Base-by-base conservation (phyloP, 2,329 filamentous ascomycete genomes). In the Ploettnerulaceae sp. region DNA sequence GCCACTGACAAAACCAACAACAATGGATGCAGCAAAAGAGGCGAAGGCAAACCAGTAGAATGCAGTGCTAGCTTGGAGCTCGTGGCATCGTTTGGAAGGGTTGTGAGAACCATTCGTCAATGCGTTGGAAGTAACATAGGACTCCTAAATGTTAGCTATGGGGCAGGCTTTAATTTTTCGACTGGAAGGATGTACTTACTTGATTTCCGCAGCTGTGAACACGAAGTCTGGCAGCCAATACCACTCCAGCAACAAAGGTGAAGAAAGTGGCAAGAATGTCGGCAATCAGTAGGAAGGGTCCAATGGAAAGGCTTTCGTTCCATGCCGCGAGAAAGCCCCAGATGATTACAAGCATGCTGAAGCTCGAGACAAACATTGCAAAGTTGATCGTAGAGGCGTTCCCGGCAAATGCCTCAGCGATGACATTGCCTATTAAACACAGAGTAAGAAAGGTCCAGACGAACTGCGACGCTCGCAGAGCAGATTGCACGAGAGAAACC, bases 11-110 rank as follows among this genome's bases (percentile, higher is more conserved):
- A 53, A 37, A 25, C 35, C 40, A 53, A 86, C 73, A 61, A 78
- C 69, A 34, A 81, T 63, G 31, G 74, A 73, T 3, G 70, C 79
- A 21, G 71, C 68, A 60, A 83, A 85, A 20, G 75, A 71, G 29
- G 70, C 74, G 64, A 83, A 87, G 38, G 87, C 75, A 69, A 90
- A 89, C 84, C 84, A 91, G 68, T 88, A 74, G 69, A 91, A 91
- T 28, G 79, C 84, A 25, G 77, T 79, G 52, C 77, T 76, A 28
- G 86, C 86, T 69, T 90, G 86, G 12, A 87, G 77, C 68, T 88
- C 80, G 53, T 78, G 81, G 69, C 86, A 90, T 55, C 84, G 77
- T 70, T 82, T 80, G 63, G 71, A 65, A 49, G 74, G 70, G 65
- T 82, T 63, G 51, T 54, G 50, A 35, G 80, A 81, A 47, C 82